phyloP scores from a whole-genome alignment of 2,329 filamentous ascomycete species.

The Metarhizium album region DNA sequence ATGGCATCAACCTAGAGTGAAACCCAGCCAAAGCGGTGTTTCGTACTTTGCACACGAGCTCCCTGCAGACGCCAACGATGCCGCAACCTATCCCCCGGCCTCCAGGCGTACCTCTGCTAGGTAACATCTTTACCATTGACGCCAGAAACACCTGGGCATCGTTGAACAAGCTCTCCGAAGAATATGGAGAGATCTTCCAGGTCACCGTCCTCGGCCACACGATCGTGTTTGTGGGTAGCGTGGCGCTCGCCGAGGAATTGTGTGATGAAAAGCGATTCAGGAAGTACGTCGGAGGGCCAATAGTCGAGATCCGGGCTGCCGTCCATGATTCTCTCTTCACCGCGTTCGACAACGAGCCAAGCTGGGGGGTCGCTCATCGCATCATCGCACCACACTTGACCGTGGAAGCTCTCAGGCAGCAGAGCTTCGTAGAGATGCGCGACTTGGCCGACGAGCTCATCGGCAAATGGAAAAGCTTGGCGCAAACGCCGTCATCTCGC shows the following conservation, averaged over 20 bases:
- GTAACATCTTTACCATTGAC: slow-evolving; percentile 25
- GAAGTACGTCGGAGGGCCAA: slow-evolving; percentile 41
- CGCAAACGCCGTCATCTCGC: slow-evolving; percentile 27
- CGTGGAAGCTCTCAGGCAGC: slow-evolving; percentile 19
- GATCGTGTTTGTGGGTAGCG: slow-evolving; percentile 35
- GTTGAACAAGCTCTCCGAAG: slow-evolving; percentile 23
- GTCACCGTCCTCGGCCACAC: slow-evolving; percentile 23
- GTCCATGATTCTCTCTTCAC: slow-evolving; percentile 44
- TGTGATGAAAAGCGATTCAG: slow-evolving; percentile 44
- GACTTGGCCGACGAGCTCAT: slow-evolving; percentile 38
- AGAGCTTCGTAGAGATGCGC: slow-evolving; percentile 35
- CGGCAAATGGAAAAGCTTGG: slow-evolving; percentile 32
- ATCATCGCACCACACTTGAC: slow-evolving; percentile 38
- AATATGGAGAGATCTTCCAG: slow-evolving; percentile 28
- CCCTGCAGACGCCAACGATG: slow-evolving; percentile 13
- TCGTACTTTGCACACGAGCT: not conserved
- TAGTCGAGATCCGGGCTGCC: slow-evolving; percentile 39
- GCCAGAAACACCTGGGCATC: slow-evolving; percentile 26
- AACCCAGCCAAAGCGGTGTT: not conserved
- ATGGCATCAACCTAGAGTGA: not conserved
- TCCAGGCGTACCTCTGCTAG: slow-evolving; percentile 23
- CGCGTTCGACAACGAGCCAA: slow-evolving; percentile 35
- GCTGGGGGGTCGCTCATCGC: slow-evolving; percentile 40
- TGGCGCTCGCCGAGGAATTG: slow-evolving; percentile 36
- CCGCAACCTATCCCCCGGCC: slow-evolving; percentile 25